Evolutionary conservation across 148 eudicot species (phyloP).

Genomic region (Pouteria glomerata): DNA sequence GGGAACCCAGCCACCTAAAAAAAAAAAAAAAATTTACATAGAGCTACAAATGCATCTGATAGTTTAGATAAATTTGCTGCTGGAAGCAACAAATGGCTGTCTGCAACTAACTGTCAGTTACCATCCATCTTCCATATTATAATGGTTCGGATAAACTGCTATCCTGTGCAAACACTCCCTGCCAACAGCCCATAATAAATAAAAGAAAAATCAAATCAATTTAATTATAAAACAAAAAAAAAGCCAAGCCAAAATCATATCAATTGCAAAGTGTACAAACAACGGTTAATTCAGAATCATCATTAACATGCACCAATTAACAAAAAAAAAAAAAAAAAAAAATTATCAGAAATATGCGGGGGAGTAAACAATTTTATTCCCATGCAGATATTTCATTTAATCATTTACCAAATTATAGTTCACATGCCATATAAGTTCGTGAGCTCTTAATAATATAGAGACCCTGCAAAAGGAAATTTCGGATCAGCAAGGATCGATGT

Average conservation of each 20-base stretch:
- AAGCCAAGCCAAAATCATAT: background rate
- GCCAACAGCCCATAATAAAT: background rate
- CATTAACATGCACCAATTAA: too few relatives aligned
- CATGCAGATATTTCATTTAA: background rate
- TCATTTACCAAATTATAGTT: constrained; percentile 12
- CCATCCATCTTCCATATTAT: background rate
- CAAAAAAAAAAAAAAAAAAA: too few relatives aligned
- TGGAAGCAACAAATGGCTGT: background rate
- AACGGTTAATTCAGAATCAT: too few relatives aligned
- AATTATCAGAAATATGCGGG: too few relatives aligned
- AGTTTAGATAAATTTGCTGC: background rate
- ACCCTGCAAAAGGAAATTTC: constrained; percentile 43
- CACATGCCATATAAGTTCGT: constrained; percentile 3
- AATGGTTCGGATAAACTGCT: background rate
- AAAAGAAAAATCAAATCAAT: background rate
- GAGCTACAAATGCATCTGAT: background rate
- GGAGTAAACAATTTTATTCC: too few relatives aligned
- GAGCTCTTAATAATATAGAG: constrained; percentile 56
- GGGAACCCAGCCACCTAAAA: too few relatives aligned
- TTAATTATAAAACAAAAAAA: background rate
- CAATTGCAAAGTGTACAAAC: too few relatives aligned
- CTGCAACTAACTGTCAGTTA: background rate
- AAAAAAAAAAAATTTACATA: background rate
- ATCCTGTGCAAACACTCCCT: background rate
- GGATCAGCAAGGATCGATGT: background rate